Evolutionary conservation across 768 basidiomycete species (phyloP).

Genomic region (Tylopilus vinaceipallidus): DNA sequence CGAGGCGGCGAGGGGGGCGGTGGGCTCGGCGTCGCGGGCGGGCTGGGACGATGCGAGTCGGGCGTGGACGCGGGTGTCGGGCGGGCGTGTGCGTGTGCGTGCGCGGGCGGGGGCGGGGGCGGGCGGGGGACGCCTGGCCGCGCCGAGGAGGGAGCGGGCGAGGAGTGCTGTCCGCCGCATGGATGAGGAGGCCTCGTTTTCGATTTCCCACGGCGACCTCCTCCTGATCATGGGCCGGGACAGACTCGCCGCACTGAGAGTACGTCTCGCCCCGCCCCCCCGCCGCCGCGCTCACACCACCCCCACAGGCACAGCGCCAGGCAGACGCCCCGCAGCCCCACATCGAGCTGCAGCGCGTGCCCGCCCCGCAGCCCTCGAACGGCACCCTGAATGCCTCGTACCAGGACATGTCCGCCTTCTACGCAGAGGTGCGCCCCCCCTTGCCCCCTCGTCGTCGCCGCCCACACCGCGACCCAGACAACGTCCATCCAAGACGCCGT

Average conservation of each 20-base stretch:
- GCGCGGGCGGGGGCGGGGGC: conserved; percentile 21
- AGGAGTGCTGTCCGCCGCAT: conserved; percentile 58
- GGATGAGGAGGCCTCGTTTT: conserved; percentile 43
- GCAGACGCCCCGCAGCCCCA: conserved; percentile 28
- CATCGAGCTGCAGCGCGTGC: conserved; percentile 28
- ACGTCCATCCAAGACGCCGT: conserved; percentile 48
- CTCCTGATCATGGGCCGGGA: conserved; percentile 50
- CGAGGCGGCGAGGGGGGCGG: conserved; percentile 4
- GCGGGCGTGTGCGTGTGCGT: conserved; percentile 8
- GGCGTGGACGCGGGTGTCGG: conserved; percentile 20
- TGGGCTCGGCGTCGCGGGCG: conserved; percentile 12
- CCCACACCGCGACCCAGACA: conserved; percentile 33
- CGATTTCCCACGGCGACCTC: conserved; percentile 14
- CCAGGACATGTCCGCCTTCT: conserved; percentile 32
- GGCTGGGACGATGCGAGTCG: conserved; percentile 27
- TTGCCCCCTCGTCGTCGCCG: neutral
- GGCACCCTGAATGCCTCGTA: conserved; percentile 3
- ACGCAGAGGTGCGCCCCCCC: conserved; percentile 27
- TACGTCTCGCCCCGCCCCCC: conserved; percentile 45
- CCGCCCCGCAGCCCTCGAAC: conserved; percentile 4
- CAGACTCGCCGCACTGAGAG: conserved; percentile 84
- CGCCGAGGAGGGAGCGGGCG: conserved; percentile 73
- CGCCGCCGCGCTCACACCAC: conserved; percentile 22
- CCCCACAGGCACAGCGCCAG: conserved; percentile 48
- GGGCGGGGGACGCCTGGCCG: conserved; percentile 6